Evolutionary conservation across 805 yeast species (phyloP), one percentile per base, ranked within the genome.

Genomic region (Candida parachauliodes): DNA sequence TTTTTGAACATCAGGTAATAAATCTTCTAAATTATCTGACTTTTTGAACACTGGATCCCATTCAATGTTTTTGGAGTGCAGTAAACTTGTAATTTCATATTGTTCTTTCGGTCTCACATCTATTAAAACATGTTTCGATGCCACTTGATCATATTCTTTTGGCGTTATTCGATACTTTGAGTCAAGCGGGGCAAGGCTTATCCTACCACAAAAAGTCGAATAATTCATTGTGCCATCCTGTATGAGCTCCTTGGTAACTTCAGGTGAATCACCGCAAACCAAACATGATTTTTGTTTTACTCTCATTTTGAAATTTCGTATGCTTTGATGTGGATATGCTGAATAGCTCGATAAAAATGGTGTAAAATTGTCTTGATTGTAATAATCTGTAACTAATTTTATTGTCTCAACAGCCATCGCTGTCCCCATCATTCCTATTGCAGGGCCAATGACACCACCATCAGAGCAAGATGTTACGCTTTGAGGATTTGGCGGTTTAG

Each of bases 381-480:
- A 84, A 25, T 60, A 65, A 0, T 73, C 80, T 2, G 82, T 68
- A 2, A 87, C 51, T 6, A 91, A 67, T 54, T 91, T 89, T 18
- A 94, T 71, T 0, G 95, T 72, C 51, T 93, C 98, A 15, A 83
- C 61, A 0, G 96, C 95, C 84, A 93, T 91, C 70, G 85, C 71
- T 0, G 79, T 69, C 8, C 98, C 99, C 54, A 91, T 77, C 1
- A 88, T 50, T 0, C 98, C 99, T 39, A 93, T 94, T n/a, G 89
- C 93, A 0, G 98, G 95, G 0, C 98, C 98, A 18, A 93, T 59
- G 0, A 91, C 94, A 3, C 96, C 95, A 2, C 95, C 95, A 59
- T 88, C 98, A 10, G 85, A 77, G 51, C 99, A 93, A 0, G 94
- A 75, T 0, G 88, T 76, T 1, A 89, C 88, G 1, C 84, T 70